Conservation (phyloP, 2,329 filamentous ascomycete genomes). For the Trichoderma sp. region DNA sequence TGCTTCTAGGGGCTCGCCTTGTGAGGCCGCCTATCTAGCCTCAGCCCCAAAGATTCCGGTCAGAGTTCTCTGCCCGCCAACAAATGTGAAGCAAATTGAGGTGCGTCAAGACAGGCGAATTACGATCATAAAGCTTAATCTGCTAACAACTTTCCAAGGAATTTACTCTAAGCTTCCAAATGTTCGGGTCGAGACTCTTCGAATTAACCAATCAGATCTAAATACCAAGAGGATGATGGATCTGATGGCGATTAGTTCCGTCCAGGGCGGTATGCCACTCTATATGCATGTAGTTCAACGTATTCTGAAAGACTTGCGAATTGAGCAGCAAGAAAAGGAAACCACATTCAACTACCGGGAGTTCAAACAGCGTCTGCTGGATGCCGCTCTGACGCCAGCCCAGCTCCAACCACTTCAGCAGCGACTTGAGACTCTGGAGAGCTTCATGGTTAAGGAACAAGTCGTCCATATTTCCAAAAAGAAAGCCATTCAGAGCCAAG, state of each 20-base stretch:
- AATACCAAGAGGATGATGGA: conserved; percentile 60
- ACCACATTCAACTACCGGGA: conserved; percentile 50
- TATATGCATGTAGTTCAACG: conserved; percentile 59
- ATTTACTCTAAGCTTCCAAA: conserved; percentile 29
- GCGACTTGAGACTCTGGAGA: conserved; percentile 50
- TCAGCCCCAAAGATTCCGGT: conserved; percentile 47
- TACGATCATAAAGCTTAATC: background rate
- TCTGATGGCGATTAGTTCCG: conserved; percentile 55
- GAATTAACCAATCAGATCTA: conserved; percentile 53
- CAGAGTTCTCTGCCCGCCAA: conserved; percentile 56
- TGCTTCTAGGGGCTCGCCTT: conserved; percentile 50
- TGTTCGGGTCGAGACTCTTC: conserved; percentile 51
- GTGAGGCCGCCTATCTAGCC: conserved; percentile 61
- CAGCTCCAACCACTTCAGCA: conserved; percentile 56
- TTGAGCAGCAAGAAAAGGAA: conserved; percentile 42
- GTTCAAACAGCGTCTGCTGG: conserved; percentile 42
- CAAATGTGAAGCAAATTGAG: conserved; percentile 47
- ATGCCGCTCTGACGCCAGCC: conserved; percentile 42
- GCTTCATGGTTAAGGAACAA: conserved; percentile 37
- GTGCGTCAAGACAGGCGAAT: conserved; percentile 25
- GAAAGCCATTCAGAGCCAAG: background rate
- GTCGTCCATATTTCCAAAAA: background rate
- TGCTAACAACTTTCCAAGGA: background rate
- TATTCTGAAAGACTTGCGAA: conserved; percentile 58
- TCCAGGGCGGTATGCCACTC: conserved; percentile 47